Evolutionary conservation across 2,329 filamentous ascomycete genomes (phyloP).

Genomic region (Blumeria graminis): DNA sequence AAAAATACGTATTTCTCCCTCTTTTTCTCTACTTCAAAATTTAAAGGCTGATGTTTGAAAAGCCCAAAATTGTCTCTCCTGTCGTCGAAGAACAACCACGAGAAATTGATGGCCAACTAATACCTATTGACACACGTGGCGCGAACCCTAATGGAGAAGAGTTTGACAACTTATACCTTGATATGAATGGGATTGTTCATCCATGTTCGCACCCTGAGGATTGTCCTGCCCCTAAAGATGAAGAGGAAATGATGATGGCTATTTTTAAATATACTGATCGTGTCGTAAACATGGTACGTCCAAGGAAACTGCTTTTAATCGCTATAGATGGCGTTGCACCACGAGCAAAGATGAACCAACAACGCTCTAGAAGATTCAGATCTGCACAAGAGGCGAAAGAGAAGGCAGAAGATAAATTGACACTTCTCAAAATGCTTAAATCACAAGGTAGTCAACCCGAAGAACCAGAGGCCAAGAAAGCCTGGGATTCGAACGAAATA

Average conservation of each 20-base stretch:
- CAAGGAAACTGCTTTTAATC: conserved; percentile 88
- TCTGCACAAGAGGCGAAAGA: conserved; percentile 85
- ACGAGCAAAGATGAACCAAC: conserved; percentile 98
- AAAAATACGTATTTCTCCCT: conserved; percentile 32
- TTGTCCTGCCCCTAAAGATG: conserved; percentile 66
- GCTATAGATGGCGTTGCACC: conserved; percentile 95
- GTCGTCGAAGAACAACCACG: conserved; percentile 71
- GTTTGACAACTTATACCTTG: conserved; percentile 90
- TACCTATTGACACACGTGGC: conserved; percentile 63
- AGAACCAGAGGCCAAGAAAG: conserved; percentile 52
- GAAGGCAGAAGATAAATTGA: conserved; percentile 75
- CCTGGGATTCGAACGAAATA: conserved; percentile 71
- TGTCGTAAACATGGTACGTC: conserved; percentile 95
- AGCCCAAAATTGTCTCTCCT: conserved; percentile 3
- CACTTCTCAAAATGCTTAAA: conserved; percentile 64
- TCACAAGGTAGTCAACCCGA: conserved; percentile 43
- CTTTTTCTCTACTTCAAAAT: background rate
- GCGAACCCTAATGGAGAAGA: conserved; percentile 95
- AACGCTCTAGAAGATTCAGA: conserved; percentile 84
- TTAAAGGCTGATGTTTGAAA: background rate
- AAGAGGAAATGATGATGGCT: conserved; percentile 98
- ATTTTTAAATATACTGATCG: conserved; percentile 98
- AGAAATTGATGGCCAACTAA: conserved; percentile 57
- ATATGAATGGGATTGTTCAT: conserved; percentile 99
- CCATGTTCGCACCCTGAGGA: conserved; percentile 96